Conservation (phyloP, 164 flowering plant genomes). For the Santalum album region DNA sequence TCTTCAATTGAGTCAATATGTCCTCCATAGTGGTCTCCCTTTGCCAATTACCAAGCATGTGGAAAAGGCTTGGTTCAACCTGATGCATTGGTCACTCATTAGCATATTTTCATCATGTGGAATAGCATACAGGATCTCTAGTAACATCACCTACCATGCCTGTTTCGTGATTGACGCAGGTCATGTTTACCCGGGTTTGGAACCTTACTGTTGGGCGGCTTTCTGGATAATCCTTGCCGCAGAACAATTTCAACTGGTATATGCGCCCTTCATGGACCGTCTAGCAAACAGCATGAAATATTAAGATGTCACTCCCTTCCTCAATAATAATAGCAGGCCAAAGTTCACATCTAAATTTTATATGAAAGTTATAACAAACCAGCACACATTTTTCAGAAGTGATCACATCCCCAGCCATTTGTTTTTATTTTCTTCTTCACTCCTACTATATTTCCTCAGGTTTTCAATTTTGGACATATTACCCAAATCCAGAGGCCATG, state of each 20-base stretch:
- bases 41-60: slow-evolving; percentile 71
- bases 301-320: neutral
- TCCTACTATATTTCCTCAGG: too few relatives aligned
- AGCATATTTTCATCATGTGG: slow-evolving; percentile 2
- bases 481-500: too few relatives aligned
- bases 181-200: slow-evolving; percentile 72
- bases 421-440: too few relatives aligned
- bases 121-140: neutral
- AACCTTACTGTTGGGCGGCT: slow-evolving; percentile 65
- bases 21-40: slow-evolving; percentile 76
- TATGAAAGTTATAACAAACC: too few relatives aligned
- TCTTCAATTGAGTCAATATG: slow-evolving; percentile 62
- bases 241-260: slow-evolving; percentile 71
- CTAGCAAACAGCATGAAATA: slow-evolving; percentile 22
- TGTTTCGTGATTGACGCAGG: slow-evolving; percentile 68
- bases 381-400: too few relatives aligned
- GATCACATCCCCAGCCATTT: too few relatives aligned
- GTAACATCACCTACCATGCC: slow-evolving; percentile 52
- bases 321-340: too few relatives aligned
- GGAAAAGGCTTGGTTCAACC: slow-evolving; percentile 73
- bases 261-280: slow-evolving; percentile 80
- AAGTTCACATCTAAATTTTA: too few relatives aligned
- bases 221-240: slow-evolving; percentile 73
- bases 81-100: slow-evolving; percentile 14
- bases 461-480: too few relatives aligned